Conservation (phyloP, 768 basidiomycete species). For the Hygrophorus pudorinus region DNA sequence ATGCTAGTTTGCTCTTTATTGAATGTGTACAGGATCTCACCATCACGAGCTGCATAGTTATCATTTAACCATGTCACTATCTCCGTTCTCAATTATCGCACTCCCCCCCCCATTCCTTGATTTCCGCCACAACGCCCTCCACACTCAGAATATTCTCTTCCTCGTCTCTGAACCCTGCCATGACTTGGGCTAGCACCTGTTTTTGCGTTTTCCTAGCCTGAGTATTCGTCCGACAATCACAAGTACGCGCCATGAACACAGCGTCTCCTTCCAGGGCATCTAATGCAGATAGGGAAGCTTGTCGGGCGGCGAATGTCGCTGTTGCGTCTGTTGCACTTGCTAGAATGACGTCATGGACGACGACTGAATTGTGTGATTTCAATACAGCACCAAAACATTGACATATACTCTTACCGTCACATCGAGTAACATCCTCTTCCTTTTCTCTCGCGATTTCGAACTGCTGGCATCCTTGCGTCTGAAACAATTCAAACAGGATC, state of each 20-base stretch:
- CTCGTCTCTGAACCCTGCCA: conserved; percentile 17
- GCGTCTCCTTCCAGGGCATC: conserved; percentile 60
- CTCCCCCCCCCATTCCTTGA: too few species aligned
- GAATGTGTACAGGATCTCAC: too few species aligned
- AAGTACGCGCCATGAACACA: conserved; percentile 49
- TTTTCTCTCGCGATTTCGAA: conserved; percentile 52
- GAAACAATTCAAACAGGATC: conserved; percentile 61
- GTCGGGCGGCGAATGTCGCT: conserved; percentile 44
- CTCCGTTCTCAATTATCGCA: too few species aligned
- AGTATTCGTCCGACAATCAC: conserved; percentile 49
- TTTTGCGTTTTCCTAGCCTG: conserved; percentile 26
- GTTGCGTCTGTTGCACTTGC: conserved; percentile 46
- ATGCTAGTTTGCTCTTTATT: too few species aligned
- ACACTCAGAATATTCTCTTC: conserved; percentile 10
- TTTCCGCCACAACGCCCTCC: background rate
- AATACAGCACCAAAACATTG: conserved; percentile 2
- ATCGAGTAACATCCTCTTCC: conserved; percentile 25
- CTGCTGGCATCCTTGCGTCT: conserved; percentile 59
- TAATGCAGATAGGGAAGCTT: conserved; percentile 54
- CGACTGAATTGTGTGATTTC: conserved; percentile 30
- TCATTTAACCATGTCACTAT: too few species aligned
- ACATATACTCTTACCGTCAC: conserved; percentile 41
- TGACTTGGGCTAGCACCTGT: conserved; percentile 19
- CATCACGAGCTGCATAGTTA: too few species aligned
- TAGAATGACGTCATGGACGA: conserved; percentile 57